A percentile compares a stretch with the other conserved stretches of the same genome.
Conservation (phyloP, 1,284 basidiomycete genomes). For the Laetiporus sulphureus region DNA sequence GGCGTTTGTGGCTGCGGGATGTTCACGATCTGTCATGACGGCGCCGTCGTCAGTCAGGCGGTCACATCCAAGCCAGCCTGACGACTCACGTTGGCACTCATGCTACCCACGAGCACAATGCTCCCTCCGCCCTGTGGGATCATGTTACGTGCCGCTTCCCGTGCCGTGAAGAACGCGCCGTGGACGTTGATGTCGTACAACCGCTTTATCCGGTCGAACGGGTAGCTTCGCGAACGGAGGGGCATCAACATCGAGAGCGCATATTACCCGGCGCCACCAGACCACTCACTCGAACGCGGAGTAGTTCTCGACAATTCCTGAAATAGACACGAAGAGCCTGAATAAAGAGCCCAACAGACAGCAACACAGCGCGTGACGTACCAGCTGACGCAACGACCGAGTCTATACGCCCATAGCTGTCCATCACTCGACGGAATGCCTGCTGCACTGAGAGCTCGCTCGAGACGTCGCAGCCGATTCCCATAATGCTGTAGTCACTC, state of each 20-base stretch:
- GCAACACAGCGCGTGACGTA: constrained; percentile 27
- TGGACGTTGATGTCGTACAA: constrained; percentile 93
- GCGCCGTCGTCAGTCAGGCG: constrained; percentile 11
- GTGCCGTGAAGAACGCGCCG: constrained; percentile 88
- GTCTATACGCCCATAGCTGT: constrained; percentile 81
- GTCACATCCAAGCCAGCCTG: constrained; percentile 4
- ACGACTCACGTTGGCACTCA: constrained; percentile 77
- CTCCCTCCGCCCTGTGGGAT: constrained; percentile 72
- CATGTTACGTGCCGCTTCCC: constrained; percentile 84
- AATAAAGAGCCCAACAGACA: not conserved
- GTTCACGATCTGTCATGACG: constrained; percentile 65
- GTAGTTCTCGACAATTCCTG: constrained; percentile 90
- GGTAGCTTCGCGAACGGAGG: constrained; percentile 51
- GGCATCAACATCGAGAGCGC: constrained; percentile 5
- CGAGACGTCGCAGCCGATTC: constrained; percentile 84
- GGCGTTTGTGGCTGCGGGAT: constrained; percentile 89
- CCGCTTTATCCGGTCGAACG: constrained; percentile 74
- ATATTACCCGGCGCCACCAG: constrained; percentile 2
- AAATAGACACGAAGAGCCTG: constrained; percentile 5
- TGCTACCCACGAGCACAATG: constrained; percentile 85
- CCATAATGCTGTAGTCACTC: constrained; percentile 66
- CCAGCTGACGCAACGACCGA: constrained; percentile 86
- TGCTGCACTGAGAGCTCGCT: constrained; percentile 75
- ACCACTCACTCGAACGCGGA: constrained; percentile 72
- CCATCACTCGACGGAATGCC: constrained; percentile 62